Base-by-base conservation (phyloP, 129 eudicot species). In the Escallonia rubra region DNA sequence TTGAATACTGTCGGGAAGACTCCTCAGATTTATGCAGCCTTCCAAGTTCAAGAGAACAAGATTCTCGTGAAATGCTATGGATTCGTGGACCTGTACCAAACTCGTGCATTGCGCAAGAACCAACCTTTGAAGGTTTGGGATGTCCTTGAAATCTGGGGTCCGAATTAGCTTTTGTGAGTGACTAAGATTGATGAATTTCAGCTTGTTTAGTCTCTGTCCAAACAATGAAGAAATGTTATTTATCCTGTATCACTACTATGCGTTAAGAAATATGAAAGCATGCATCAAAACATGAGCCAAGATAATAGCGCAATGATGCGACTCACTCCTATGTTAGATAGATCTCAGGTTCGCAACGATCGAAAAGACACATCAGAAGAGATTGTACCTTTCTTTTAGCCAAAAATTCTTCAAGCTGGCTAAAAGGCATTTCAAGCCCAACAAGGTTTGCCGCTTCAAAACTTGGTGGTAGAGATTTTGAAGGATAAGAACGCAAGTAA, bases 171-270 rank as follows among this genome's bases (percentile, higher is more conserved):
- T 9, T 47, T 10, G 16, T 4, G 67, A 70, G 45, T 41, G 0
- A 10, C 67, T 70, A 15, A 70, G 38, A 46, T 70, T 38, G 0
- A 70, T 4, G 59, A 46, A 46, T 48, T 70, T 70, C 49, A 70
- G 39, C 43, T 45, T 43, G 13, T 58, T 6, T 16, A 63, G 10
- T 11, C 3, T 6, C 16, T 46, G 53, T 46, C 3, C 8, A 4
- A 57, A 57, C 56, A 51, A 51, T 3, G 13, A 51, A 4, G 15
- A 65, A 38, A 10, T 47, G 11, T 9, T n/a, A n/a, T n/a, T n/a
- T n/a, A n/a, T n/a, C n/a, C n/a, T n/a, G n/a, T n/a, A n/a, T n/a
- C n/a, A n/a, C n/a, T n/a, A n/a, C n/a, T n/a, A n/a, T n/a, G n/a
- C n/a, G n/a, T n/a, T n/a, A 13, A 4, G 5, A 23, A 43, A 6